A percentile compares a stretch with the other conserved stretches of the same genome.
phyloP scores from a whole-genome alignment of 164 flowering plant genomes.

The Vitis cinerea region DNA sequence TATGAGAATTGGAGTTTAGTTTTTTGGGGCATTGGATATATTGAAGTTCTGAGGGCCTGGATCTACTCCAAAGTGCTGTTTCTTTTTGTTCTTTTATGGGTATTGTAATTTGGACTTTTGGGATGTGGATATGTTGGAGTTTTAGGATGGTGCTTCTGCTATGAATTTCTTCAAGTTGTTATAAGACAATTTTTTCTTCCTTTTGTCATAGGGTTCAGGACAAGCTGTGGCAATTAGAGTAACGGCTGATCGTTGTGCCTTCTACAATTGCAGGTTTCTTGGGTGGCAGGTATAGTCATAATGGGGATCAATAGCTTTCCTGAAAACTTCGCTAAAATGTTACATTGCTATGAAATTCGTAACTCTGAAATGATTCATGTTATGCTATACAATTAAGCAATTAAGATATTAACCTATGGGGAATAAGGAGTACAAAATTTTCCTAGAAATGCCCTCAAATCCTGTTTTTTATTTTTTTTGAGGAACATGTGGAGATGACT shows the following conservation, averaged over 20 bases:
- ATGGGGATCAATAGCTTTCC: no score
- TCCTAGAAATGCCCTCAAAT: no score
- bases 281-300: slow-evolving; percentile 84
- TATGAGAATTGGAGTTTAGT: not conserved
- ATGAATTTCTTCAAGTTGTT: not conserved
- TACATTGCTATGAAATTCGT: no score
- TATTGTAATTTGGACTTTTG: not conserved
- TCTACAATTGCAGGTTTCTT: slow-evolving; percentile 91
- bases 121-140: not conserved
- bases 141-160: not conserved
- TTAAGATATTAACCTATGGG: no score
- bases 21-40: not conserved
- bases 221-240: slow-evolving; percentile 97
- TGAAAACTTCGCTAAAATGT: no score
- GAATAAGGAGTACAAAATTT: no score
- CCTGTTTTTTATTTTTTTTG: no score
- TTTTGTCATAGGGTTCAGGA: slow-evolving; percentile 72
- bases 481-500: not conserved
- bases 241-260: slow-evolving; percentile 93
- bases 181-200: not conserved
- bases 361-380: no score
- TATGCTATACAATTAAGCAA: no score
- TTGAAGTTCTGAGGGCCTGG: not conserved
- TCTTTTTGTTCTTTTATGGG: not conserved
- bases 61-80: not conserved